Evolutionary conservation across 148 eudicot genomes (phyloP).

Genomic region (Rhododendron ferrugineum): DNA sequence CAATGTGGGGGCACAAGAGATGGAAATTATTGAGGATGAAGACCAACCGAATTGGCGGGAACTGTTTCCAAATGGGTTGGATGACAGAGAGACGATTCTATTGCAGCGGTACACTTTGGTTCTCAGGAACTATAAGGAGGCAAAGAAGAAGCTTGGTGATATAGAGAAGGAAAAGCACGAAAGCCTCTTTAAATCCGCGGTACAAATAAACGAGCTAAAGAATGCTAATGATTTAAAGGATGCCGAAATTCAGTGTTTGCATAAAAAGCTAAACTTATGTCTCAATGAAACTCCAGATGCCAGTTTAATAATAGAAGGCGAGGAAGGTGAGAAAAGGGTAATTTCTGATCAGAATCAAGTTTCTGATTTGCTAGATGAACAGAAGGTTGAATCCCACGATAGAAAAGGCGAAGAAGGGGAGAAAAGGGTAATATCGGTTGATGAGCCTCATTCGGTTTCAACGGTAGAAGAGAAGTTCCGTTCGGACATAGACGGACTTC

Average conservation of each 20-base stretch:
- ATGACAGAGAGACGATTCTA: constrained; percentile 64
- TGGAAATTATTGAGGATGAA: constrained; percentile 23
- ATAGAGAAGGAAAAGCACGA: constrained; percentile 59
- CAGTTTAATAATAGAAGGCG: background rate
- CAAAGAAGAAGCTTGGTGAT: constrained; percentile 57
- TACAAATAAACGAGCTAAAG: constrained; percentile 49
- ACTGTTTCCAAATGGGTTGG: constrained; percentile 49
- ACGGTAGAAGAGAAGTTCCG: constrained; percentile 48
- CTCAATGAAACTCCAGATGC: constrained; percentile 8
- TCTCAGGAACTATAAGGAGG: constrained; percentile 56
- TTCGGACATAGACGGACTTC: constrained; percentile 48
- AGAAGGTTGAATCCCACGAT: background rate
- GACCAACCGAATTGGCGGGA: constrained; percentile 57
- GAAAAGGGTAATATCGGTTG: constrained; percentile 17
- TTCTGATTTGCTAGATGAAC: constrained; percentile 3
- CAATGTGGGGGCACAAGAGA: constrained; percentile 15
- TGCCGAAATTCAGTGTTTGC: constrained; percentile 49
- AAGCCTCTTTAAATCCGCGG: constrained; percentile 36
- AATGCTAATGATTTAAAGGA: constrained; percentile 48
- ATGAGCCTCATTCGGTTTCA: constrained; percentile 25
- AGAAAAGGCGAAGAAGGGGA: constrained; percentile 15
- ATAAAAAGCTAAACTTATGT: constrained; percentile 27
- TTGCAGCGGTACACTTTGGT: constrained; percentile 57
- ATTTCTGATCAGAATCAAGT: background rate
- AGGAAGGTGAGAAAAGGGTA: constrained; percentile 1